Conservation (phyloP, 2,329 filamentous ascomycete species). For the Calonectria pteridis region DNA sequence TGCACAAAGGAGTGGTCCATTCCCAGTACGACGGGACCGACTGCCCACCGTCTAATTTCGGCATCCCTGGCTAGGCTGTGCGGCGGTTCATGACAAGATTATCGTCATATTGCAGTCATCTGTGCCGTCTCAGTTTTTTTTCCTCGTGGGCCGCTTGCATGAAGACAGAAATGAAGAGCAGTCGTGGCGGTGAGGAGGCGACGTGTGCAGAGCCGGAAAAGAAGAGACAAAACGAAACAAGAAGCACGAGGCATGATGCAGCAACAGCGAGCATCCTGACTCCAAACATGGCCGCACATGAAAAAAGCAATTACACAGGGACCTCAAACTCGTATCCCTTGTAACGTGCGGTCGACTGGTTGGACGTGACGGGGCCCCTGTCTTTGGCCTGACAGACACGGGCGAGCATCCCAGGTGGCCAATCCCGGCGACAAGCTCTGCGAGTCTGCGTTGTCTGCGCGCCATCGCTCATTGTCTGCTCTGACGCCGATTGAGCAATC, state of each 20-base stretch:
- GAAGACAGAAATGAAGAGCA: slow-evolving; percentile 4
- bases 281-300: neutral
- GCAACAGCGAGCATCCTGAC: slow-evolving; percentile 4
- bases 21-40: slow-evolving; percentile 43
- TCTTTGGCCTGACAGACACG: neutral
- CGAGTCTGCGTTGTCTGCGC: slow-evolving; percentile 31
- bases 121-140: slow-evolving; percentile 4
- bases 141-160: slow-evolving; percentile 10
- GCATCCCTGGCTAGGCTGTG: slow-evolving; percentile 38
- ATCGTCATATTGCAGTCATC: slow-evolving; percentile 4
- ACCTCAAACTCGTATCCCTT: slow-evolving; percentile 6
- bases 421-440: neutral
- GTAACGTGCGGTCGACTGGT: slow-evolving; percentile 7
- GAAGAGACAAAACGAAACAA: slow-evolving; percentile 8
- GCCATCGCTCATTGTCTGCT: slow-evolving; percentile 29
- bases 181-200: neutral
- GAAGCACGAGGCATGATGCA: neutral
- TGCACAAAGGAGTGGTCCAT: slow-evolving; percentile 37
- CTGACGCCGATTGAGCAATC: slow-evolving; percentile 38
- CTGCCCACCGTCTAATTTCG: slow-evolving; percentile 43
- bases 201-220: neutral
- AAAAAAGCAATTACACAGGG: slow-evolving; percentile 9
- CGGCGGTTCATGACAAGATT: slow-evolving; percentile 30
- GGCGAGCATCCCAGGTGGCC: neutral
- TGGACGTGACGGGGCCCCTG: slow-evolving; percentile 17